These are phyloP conservation scores for Scedosporium aurantiacum DNA, from an alignment of 2,329 filamentous ascomycete genomes.

Conservation along the genomic window DNA sequence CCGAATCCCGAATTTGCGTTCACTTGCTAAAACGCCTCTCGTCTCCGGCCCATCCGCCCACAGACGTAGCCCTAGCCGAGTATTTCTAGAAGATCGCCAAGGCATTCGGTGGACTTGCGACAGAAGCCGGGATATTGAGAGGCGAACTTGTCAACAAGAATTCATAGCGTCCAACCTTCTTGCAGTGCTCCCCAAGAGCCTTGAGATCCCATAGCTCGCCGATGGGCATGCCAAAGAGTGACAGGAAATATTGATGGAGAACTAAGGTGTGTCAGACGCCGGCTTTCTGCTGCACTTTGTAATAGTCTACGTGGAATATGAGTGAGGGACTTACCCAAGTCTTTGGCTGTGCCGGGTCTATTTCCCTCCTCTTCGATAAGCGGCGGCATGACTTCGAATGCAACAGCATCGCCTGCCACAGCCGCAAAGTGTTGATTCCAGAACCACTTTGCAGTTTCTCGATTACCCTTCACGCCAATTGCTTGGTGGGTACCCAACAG, in stretches of 20 bases:
- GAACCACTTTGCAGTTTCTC: background rate
- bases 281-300: background rate
- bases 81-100: background rate
- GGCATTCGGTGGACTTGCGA: background rate
- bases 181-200: background rate
- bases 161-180: background rate
- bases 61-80: no score
- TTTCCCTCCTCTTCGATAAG: background rate
- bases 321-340: background rate
- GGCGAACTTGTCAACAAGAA: background rate
- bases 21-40: no score
- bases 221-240: background rate
- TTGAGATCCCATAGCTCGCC: background rate
- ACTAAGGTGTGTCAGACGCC: background rate
- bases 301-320: no score
- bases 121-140: background rate
- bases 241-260: background rate
- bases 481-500: background rate
- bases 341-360: background rate
- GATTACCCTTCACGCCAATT: background rate
- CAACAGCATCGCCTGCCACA: background rate
- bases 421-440: slow-evolving; percentile 1
- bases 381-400: background rate
- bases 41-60: no score
- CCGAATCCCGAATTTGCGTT: no score